Conservation (phyloP, 2,329 filamentous ascomycete species). For the Pseudocercospora macadamiae region DNA sequence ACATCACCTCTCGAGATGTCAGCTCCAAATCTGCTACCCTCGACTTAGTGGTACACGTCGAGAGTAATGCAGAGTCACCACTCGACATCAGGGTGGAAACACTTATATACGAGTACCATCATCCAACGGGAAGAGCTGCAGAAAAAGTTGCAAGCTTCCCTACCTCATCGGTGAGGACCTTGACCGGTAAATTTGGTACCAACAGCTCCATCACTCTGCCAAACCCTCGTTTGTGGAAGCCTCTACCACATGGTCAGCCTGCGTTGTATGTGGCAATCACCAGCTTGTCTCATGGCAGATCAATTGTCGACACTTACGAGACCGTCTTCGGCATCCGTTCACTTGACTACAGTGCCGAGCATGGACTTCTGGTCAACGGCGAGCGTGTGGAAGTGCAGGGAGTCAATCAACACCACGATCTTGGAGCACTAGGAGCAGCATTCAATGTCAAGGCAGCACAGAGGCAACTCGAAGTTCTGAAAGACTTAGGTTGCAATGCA, state of each 20-base stretch:
- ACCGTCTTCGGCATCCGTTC: constrained; percentile 5
- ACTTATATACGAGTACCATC: neutral
- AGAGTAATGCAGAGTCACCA: neutral
- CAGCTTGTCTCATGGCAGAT: neutral
- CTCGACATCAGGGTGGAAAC: neutral
- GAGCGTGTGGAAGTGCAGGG: constrained; percentile 2
- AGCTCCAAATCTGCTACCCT: neutral
- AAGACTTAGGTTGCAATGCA: constrained; percentile 2
- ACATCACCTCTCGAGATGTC: neutral
- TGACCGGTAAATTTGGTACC: neutral
- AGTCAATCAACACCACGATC: constrained; percentile 6
- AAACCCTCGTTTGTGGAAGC: neutral
- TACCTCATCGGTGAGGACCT: neutral
- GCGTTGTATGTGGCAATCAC: constrained; percentile 1
- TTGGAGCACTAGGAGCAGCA: constrained; percentile 3
- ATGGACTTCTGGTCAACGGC: neutral
- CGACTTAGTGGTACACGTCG: neutral
- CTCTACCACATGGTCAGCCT: neutral
- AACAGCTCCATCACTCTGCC: neutral
- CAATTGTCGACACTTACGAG: neutral
- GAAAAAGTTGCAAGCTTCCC: constrained; percentile 2
- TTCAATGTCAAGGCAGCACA: neutral
- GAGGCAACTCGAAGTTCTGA: neutral
- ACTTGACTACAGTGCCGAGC: neutral
- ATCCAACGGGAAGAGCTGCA: neutral